These are phyloP conservation scores for Botrytis deweyae DNA, from an alignment of 2,329 filamentous ascomycete species.

Conservation along the genomic window DNA sequence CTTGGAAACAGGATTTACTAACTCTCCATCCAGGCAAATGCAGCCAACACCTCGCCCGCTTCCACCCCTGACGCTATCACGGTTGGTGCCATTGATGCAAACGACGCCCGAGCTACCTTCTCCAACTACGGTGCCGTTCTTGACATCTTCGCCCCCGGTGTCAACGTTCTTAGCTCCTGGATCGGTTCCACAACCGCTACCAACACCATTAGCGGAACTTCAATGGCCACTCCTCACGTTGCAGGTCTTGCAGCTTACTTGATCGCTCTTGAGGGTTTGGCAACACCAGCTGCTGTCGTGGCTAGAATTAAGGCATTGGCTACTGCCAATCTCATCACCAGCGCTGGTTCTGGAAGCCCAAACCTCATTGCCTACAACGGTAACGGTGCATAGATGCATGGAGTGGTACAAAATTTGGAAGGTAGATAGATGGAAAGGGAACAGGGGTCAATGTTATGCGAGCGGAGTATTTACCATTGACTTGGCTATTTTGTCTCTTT, in stretches of 20 bases:
- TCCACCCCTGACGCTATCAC: slow-evolving; percentile 50
- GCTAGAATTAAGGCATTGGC: slow-evolving; percentile 42
- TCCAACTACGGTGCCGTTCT: slow-evolving; percentile 52
- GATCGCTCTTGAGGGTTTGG: slow-evolving; percentile 49
- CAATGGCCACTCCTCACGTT: slow-evolving; percentile 63
- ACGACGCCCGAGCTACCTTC: slow-evolving; percentile 45
- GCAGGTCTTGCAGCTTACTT: slow-evolving; percentile 68
- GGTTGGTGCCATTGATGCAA: slow-evolving; percentile 50
- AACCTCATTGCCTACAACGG: slow-evolving; percentile 59
- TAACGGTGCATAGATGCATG: slow-evolving; percentile 40
- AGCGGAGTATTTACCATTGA: neutral
- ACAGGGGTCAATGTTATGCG: neutral
- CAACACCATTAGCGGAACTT: slow-evolving; percentile 58
- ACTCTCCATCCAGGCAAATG: slow-evolving; percentile 35
- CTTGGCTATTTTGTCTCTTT: neutral
- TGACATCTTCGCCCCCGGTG: slow-evolving; percentile 54
- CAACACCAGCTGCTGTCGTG: slow-evolving; percentile 43
- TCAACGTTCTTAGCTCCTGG: slow-evolving; percentile 49
- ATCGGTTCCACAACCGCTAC: slow-evolving; percentile 44
- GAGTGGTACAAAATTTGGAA: neutral
- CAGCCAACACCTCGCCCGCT: slow-evolving; percentile 48
- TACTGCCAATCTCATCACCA: slow-evolving; percentile 44
- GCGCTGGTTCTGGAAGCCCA: slow-evolving; percentile 44
- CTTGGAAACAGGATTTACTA: neutral
- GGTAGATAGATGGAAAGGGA: neutral